Base-by-base conservation (phyloP, 345 rosid species). In the Hibiscus syriacus region DNA sequence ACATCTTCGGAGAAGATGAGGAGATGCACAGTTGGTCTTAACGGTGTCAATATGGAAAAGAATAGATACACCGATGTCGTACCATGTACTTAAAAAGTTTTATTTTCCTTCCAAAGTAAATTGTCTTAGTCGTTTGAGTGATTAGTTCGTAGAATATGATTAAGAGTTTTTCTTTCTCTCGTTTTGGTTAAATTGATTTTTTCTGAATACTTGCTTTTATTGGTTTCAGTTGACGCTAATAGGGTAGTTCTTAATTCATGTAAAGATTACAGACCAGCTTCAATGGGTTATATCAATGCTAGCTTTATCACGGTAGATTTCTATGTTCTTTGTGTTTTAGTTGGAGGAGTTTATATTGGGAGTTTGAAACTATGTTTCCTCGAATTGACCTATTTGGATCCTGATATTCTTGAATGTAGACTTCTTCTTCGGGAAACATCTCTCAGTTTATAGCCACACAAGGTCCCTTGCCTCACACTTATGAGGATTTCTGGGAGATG, bases 401-500 rank as follows among this genome's bases (percentile, higher is more conserved):
- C 36, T 9, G n/a, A n/a, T 6, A 64, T 71, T 36, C 11, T 34
- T 77, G 67, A 57, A 30, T 78, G 81, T 74, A 94, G 97, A 74
- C 91, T 10, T 82, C 90, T 45, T 81, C 90, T 0, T 80, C 82
- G 4, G 90, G 85, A 70, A 73, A 64, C 16, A 30, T 87, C 66
- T 83, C 92, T 73, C 76, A 22, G 78, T 94, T 91, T 73, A 91
- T 94, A 73, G 96, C 97, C 57, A 87, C 97, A 0, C 99, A 94
- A 78, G 97, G 96, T 68, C 99, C 97, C 25, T 36, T 94, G 19
- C 84, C 78, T 4, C 82, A 80, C 52, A 90, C 96, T 32, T 73
- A 52, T n/a, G 96, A 91, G 79, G 97, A 94, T 67, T 89, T 91
- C 74, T 94, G 99, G 99, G 95, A 87, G 85, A 89, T 91, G 99